Conservation (phyloP, 495 filamentous ascomycete genomes). For the Mytilinidion resinicola region DNA sequence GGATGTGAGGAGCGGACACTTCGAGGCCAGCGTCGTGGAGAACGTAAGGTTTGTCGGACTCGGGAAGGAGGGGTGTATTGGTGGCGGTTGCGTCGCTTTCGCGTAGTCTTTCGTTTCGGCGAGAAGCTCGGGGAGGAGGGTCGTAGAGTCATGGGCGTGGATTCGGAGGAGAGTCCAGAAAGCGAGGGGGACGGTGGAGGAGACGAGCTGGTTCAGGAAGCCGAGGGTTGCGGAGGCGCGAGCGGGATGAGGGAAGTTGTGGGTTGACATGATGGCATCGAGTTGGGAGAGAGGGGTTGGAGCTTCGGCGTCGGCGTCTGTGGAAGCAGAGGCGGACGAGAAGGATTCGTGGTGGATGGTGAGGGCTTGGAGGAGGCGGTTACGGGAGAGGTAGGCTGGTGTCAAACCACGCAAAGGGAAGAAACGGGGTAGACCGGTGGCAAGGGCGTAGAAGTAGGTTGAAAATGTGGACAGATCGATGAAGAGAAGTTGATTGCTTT, state of each 20-base stretch:
- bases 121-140: conserved; percentile 42
- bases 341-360: conserved; percentile 47
- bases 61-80: conserved; percentile 48
- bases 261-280: conserved; percentile 9
- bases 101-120: conserved; percentile 48
- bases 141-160: conserved; percentile 38
- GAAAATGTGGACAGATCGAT: conserved; percentile 53
- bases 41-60: conserved; percentile 48
- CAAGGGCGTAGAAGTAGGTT: conserved; percentile 46
- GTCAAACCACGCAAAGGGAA: conserved; percentile 46
- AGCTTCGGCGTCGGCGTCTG: conserved; percentile 17
- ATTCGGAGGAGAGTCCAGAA: conserved; percentile 56
- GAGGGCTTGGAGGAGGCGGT: conserved; percentile 44
- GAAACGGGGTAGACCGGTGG: conserved; percentile 48
- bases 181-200: conserved; percentile 45
- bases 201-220: conserved; percentile 50
- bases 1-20: conserved; percentile 48
- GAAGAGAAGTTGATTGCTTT: conserved; percentile 48
- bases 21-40: conserved; percentile 36
- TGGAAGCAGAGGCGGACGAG: conserved; percentile 21
- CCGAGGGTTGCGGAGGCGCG: conserved; percentile 28
- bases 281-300: conserved; percentile 17
- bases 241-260: conserved; percentile 13
- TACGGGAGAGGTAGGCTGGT: conserved; percentile 47
- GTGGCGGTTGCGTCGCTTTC: conserved; percentile 40